Evolutionary conservation across 2,329 filamentous ascomycete genomes (phyloP).

Genomic region (Beauveria varroae): DNA sequence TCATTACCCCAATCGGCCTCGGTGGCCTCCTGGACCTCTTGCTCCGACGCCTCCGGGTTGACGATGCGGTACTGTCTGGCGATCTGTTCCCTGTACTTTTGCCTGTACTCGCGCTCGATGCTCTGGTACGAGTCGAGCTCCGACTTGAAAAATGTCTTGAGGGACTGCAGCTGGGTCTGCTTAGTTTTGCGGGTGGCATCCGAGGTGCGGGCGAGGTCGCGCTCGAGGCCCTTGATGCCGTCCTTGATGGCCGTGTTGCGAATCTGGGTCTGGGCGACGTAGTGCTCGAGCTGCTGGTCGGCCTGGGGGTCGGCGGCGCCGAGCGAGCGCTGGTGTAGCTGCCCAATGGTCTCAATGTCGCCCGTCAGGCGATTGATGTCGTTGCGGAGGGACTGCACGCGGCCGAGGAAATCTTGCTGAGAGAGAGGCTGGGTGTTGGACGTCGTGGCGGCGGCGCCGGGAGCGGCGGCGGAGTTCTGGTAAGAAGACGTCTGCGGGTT

Average conservation of each 20-base stretch:
- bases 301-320: conserved; percentile 53
- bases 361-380: conserved; percentile 60
- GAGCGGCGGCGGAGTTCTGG: neutral
- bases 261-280: conserved; percentile 62
- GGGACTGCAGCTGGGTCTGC: conserved; percentile 57
- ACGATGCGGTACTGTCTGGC: conserved; percentile 74
- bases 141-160: conserved; percentile 66
- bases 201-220: conserved; percentile 57
- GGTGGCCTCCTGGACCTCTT: conserved; percentile 61
- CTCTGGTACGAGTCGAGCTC: conserved; percentile 63
- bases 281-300: conserved; percentile 54
- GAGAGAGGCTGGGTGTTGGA: conserved; percentile 34
- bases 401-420: conserved; percentile 60
- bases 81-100: conserved; percentile 69
- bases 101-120: conserved; percentile 64
- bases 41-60: conserved; percentile 70
- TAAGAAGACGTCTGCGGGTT: conserved; percentile 17
- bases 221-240: conserved; percentile 69
- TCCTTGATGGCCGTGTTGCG: conserved; percentile 71
- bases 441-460: conserved; percentile 13
- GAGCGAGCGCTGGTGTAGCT: conserved; percentile 64
- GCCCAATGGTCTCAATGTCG: conserved; percentile 60
- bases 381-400: conserved; percentile 58
- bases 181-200: conserved; percentile 58
- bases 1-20: conserved; percentile 69